Evolutionary conservation across 2,329 filamentous ascomycete species (phyloP).

Genomic region (Curvularia lunata): DNA sequence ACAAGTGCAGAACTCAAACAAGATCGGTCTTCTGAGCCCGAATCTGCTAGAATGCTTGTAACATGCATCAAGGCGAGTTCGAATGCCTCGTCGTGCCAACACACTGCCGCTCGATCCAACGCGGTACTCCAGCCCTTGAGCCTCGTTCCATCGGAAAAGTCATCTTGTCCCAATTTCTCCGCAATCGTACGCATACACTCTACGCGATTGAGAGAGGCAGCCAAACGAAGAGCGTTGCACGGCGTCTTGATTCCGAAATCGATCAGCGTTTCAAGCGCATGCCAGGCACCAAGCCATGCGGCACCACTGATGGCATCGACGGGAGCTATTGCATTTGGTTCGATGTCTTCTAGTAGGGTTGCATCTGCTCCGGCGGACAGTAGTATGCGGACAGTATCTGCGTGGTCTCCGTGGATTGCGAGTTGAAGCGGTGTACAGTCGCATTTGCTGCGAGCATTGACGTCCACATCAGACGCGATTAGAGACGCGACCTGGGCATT

Average conservation of each 20-base stretch:
- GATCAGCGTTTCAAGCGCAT: not conserved
- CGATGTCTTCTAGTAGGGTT: not conserved
- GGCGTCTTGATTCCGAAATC: constrained; percentile 2
- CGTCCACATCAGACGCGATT: not conserved
- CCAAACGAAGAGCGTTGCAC: not conserved
- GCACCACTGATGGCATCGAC: not conserved
- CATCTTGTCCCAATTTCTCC: no score
- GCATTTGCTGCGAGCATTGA: not conserved
- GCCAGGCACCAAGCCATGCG: not conserved
- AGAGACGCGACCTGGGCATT: not conserved
- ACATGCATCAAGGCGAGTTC: no score
- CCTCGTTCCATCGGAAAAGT: no score
- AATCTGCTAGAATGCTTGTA: no score
- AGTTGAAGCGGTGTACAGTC: constrained; percentile 1
- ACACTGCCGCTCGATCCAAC: no score
- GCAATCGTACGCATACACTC: not conserved
- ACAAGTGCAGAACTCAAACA: no score
- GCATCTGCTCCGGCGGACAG: not conserved
- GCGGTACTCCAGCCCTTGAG: no score
- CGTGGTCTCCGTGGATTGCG: constrained; percentile 1
- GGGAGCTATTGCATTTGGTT: not conserved
- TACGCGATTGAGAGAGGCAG: constrained; percentile 6
- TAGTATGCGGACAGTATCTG: not conserved
- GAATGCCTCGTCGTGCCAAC: no score
- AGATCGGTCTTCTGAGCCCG: no score